Percentiles rank a stretch among this genome's conserved stretches.
Conservation (phyloP, 2,329 filamentous ascomycete species). For the Epichloe scottii region DNA sequence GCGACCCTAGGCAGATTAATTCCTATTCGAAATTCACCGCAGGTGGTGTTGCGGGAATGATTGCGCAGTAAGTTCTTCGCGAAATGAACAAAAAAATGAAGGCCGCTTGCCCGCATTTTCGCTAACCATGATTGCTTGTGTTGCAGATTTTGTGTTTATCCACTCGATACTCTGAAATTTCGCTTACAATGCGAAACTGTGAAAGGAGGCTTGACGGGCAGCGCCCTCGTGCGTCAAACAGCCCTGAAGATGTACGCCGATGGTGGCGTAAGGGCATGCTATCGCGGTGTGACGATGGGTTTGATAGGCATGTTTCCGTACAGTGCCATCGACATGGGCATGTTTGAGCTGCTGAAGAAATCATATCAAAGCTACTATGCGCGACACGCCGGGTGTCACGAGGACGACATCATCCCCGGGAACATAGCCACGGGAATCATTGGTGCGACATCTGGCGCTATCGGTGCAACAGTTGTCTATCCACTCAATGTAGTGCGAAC, state of each 20-base stretch:
- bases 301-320: conserved; percentile 96
- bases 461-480: conserved; percentile 89
- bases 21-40: conserved; percentile 81
- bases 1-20: conserved; percentile 66
- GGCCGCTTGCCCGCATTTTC: neutral
- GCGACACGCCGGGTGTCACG: conserved; percentile 54
- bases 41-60: conserved; percentile 84
- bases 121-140: neutral
- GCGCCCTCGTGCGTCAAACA: conserved; percentile 69
- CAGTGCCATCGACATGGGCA: conserved; percentile 89
- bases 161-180: conserved; percentile 72
- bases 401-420: conserved; percentile 71
- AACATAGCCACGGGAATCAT: conserved; percentile 80
- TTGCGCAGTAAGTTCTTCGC: conserved; percentile 58
- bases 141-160: conserved; percentile 79
- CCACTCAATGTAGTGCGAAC: conserved; percentile 90
- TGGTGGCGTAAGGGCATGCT: conserved; percentile 65
- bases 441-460: conserved; percentile 80
- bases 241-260: conserved; percentile 75
- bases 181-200: conserved; percentile 90
- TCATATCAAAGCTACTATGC: conserved; percentile 60
- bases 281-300: conserved; percentile 87
- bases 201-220: conserved; percentile 69
- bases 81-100: neutral
- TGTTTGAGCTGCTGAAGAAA: conserved; percentile 85